These are phyloP conservation scores for Trichoderma gamsii DNA, from an alignment of 495 filamentous ascomycete genomes.

Conservation along the genomic window DNA sequence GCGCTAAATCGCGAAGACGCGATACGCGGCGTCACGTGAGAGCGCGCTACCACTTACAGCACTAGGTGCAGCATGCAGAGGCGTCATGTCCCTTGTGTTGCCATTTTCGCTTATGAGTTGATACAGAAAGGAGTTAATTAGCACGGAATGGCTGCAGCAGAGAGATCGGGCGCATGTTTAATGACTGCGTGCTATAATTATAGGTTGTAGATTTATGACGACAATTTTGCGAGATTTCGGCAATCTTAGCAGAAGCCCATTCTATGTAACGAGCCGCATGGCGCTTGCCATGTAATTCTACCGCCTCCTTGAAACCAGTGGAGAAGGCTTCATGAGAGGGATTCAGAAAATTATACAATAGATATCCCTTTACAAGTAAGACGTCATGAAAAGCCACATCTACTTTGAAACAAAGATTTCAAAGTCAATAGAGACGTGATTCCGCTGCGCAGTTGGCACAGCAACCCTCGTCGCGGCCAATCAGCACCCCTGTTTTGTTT, in stretches of 20 bases:
- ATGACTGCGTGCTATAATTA: neutral
- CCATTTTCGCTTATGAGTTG: neutral
- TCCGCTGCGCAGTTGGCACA: neutral
- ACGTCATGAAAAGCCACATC: neutral
- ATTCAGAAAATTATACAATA: neutral
- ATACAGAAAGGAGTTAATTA: neutral
- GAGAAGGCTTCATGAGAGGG: too few relatives aligned
- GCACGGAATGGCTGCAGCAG: neutral
- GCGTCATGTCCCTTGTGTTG: too few relatives aligned
- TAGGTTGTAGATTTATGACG: neutral
- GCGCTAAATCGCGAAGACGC: neutral
- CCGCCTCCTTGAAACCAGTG: too few relatives aligned
- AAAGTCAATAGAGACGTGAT: neutral
- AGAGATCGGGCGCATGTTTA: neutral
- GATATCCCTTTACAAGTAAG: neutral
- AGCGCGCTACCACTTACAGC: neutral
- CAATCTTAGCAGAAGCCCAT: neutral
- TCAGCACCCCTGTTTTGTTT: constrained; percentile 7
- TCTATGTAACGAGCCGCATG: neutral
- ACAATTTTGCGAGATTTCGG: neutral
- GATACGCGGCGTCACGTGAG: constrained; percentile 11
- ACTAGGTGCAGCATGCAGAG: too few relatives aligned
- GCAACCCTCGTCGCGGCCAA: neutral
- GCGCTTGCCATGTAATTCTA: too few relatives aligned
- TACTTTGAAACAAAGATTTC: too few relatives aligned